phyloP scores from a whole-genome alignment of 345 rosid species.

The Nasturtium officinale region DNA sequence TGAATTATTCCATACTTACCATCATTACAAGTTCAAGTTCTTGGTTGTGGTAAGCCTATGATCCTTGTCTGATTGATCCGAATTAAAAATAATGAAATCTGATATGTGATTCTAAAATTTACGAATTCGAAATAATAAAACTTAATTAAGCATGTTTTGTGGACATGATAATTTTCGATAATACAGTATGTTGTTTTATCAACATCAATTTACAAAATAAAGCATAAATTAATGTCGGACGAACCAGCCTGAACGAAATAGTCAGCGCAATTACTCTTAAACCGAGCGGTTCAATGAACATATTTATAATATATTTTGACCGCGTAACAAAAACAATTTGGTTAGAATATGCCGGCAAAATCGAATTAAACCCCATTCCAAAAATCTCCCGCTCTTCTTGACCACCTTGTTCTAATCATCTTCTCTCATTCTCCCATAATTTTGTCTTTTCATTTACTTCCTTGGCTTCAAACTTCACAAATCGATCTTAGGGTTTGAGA shows the following conservation, averaged over 20 bases:
- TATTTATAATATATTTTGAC: neutral
- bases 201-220: no score
- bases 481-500: neutral
- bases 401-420: neutral
- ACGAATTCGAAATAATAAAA: no score
- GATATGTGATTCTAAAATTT: no score
- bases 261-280: neutral
- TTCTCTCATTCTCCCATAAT: neutral
- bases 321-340: neutral
- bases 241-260: no score
- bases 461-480: neutral
- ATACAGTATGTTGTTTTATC: no score
- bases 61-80: neutral
- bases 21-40: no score
- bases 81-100: neutral
- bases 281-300: conserved; percentile 12
- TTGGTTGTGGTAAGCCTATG: neutral
- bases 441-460: neutral
- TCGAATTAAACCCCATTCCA: conserved; percentile 30
- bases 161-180: neutral
- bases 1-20: no score
- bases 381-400: conserved; percentile 36
- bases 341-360: conserved; percentile 36
- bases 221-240: no score
- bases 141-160: neutral